These are phyloP conservation scores for Ricinus communis DNA, from an alignment of 345 rosid genomes.

Conservation along the genomic window DNA sequence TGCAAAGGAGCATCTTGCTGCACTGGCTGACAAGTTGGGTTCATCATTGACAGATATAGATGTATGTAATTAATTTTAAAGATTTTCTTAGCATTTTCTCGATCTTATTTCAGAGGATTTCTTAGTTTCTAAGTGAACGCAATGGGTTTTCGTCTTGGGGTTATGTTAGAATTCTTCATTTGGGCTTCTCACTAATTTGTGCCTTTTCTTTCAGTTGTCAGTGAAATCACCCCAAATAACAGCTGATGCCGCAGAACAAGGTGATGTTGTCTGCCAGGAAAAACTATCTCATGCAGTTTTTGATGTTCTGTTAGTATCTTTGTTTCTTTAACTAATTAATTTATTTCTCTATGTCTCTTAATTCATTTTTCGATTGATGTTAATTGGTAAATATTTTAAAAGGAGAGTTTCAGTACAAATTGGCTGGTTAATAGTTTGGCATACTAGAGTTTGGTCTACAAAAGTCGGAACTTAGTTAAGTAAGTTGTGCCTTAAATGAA, in stretches of 20 bases:
- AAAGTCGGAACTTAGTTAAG: neutral
- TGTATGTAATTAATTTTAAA: slow-evolving; percentile 43
- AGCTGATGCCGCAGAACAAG: slow-evolving; percentile 87
- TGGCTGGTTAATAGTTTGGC: neutral
- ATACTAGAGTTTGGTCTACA: neutral
- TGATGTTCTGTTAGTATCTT: slow-evolving; percentile 46
- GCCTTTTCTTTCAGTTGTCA: slow-evolving; percentile 61
- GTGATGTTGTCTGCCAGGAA: slow-evolving; percentile 68
- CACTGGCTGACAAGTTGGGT: slow-evolving; percentile 92
- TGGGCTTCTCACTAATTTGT: slow-evolving; percentile 29
- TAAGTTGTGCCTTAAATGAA: neutral
- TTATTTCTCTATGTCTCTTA: neutral
- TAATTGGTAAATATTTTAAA: slow-evolving; percentile 6
- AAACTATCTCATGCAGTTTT: slow-evolving; percentile 50
- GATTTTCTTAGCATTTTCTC: slow-evolving; percentile 20
- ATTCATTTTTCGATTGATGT: neutral
- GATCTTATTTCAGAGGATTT: slow-evolving; percentile 12
- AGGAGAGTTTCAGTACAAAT: neutral
- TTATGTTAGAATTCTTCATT: slow-evolving; percentile 1
- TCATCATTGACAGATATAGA: slow-evolving; percentile 82
- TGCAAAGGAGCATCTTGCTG: slow-evolving; percentile 94
- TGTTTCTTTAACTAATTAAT: slow-evolving; percentile 34
- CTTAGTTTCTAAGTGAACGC: neutral
- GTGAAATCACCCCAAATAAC: slow-evolving; percentile 58
- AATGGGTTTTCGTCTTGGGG: neutral